phyloP scores from a whole-genome alignment of 495 filamentous ascomycete genomes.

The Aspergillus diversus region DNA sequence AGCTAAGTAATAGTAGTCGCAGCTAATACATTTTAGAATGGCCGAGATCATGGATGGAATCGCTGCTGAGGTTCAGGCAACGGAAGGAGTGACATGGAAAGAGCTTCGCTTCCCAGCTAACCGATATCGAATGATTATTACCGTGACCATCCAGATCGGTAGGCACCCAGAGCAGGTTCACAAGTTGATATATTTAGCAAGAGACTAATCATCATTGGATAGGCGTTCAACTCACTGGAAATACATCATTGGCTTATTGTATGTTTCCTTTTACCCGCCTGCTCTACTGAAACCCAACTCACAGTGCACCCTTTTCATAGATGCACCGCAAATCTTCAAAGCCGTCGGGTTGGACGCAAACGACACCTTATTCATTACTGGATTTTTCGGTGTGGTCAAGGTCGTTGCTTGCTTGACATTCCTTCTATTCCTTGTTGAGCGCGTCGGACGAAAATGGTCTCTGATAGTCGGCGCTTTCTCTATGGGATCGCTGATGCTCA shows the following conservation, averaged over 20 bases:
- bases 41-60: conserved; percentile 49
- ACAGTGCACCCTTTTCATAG: not conserved
- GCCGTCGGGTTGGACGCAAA: conserved; percentile 45
- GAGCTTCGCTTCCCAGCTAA: conserved; percentile 49
- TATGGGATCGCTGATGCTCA: conserved; percentile 51
- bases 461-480: conserved; percentile 54
- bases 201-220: conserved; percentile 6
- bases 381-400: conserved; percentile 56
- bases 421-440: conserved; percentile 56
- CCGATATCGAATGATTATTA: conserved; percentile 43
- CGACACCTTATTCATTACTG: conserved; percentile 47
- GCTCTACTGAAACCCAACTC: not conserved
- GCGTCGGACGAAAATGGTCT: conserved; percentile 56
- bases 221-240: conserved; percentile 25
- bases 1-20: not conserved
- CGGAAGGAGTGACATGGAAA: conserved; percentile 48
- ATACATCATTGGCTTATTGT: conserved; percentile 29
- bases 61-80: conserved; percentile 44
- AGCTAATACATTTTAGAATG: conserved; percentile 31
- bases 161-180: conserved; percentile 28
- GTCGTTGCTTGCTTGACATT: conserved; percentile 48
- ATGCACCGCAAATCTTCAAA: conserved; percentile 53
- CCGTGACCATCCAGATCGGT: conserved; percentile 38
- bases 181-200: not conserved
- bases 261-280: conserved; percentile 27